These are phyloP conservation scores for Hypomontagnella submonticulosa DNA, from an alignment of 495 filamentous ascomycete genomes.

Conservation along the genomic window DNA sequence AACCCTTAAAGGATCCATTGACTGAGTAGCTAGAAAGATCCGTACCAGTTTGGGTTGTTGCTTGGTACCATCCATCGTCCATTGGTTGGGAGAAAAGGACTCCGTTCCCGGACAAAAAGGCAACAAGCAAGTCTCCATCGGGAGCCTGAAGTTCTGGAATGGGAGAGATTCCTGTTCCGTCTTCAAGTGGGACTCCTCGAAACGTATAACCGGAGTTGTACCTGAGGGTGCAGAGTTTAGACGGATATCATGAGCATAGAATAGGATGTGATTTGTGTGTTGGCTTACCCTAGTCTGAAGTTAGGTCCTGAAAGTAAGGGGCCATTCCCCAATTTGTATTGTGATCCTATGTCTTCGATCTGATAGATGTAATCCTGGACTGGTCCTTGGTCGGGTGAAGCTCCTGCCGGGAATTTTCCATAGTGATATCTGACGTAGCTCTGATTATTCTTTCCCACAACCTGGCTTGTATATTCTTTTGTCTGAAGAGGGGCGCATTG, in stretches of 20 bases:
- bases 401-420: not conserved
- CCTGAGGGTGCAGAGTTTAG: too few species aligned
- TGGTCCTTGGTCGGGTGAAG: not conserved
- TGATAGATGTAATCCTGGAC: not conserved
- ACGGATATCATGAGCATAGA: too few species aligned
- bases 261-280: too few species aligned
- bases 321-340: not conserved
- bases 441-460: not conserved
- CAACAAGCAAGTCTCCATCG: slow-evolving; percentile 3
- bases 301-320: too few species aligned
- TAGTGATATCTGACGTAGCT: slow-evolving; percentile 2
- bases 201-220: too few species aligned
- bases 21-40: not conserved
- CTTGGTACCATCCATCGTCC: slow-evolving; percentile 21
- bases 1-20: not conserved
- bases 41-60: not conserved
- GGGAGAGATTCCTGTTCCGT: too few species aligned
- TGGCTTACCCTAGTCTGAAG: too few species aligned
- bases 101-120: slow-evolving; percentile 6
- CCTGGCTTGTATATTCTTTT: not conserved
- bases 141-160: not conserved
- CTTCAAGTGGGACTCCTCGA: too few species aligned
- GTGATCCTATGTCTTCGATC: not conserved
- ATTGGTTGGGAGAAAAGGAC: not conserved
- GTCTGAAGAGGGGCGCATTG: slow-evolving; percentile 12